Evolutionary conservation across 352 stramenopile genomes (phyloP).

Genomic region (Phytophthora macrochlamydospora): DNA sequence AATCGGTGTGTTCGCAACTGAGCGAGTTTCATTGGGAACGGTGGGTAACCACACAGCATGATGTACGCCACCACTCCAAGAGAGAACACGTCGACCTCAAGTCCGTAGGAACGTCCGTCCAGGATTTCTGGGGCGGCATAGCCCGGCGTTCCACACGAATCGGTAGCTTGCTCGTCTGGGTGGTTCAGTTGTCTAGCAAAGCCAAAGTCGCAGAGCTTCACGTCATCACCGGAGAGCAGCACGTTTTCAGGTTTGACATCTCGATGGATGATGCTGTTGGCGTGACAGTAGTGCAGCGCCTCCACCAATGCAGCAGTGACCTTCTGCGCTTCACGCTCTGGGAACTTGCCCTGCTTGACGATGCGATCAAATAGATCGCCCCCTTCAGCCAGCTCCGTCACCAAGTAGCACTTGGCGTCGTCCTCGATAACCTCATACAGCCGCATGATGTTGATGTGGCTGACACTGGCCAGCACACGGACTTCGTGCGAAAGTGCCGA

Average conservation of each 20-base stretch:
- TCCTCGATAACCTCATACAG: conserved; percentile 95
- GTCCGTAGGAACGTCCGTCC: conserved; percentile 78
- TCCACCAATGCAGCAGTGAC: conserved; percentile 80
- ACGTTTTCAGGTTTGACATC: conserved; percentile 91
- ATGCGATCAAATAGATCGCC: conserved; percentile 90
- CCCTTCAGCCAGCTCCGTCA: conserved; percentile 96
- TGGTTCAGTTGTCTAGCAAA: conserved; percentile 79
- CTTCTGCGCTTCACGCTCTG: conserved; percentile 64
- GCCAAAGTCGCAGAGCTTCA: conserved; percentile 89
- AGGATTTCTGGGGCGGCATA: conserved; percentile 88
- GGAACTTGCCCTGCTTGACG: conserved; percentile 82
- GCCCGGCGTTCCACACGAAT: conserved; percentile 84
- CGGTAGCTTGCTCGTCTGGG: conserved; percentile 63
- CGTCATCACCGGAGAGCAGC: conserved; percentile 67
- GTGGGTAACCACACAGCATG: conserved; percentile 87
- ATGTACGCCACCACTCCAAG: conserved; percentile 91
- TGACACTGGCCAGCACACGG: conserved; percentile 66
- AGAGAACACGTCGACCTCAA: conserved; percentile 89
- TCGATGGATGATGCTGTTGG: conserved; percentile 83
- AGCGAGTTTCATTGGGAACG: conserved; percentile 89
- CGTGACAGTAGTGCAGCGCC: conserved; percentile 93
- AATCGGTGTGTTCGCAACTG: conserved; percentile 84
- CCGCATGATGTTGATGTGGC: conserved; percentile 90
- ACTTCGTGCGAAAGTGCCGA: conserved; percentile 78
- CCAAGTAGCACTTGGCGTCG: conserved; percentile 96